Base-by-base conservation (phyloP, 805 yeast species). In the Geotrichum ghanense region DNA sequence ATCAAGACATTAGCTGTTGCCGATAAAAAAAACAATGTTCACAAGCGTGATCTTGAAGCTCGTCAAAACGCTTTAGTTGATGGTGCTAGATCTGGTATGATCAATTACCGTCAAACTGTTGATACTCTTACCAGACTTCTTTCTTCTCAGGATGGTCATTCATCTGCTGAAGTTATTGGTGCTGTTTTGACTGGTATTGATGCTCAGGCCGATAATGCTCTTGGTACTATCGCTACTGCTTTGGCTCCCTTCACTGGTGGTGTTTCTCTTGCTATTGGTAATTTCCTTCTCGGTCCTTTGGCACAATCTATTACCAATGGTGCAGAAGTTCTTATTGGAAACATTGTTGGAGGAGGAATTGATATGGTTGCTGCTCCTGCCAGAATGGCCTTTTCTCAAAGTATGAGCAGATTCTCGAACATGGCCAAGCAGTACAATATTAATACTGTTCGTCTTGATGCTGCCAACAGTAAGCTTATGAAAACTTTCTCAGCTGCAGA, bases 251-350 rank as follows among this genome's bases (percentile, higher is more conserved):
- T 54, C n/a, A 58, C 62, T 21, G 50, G 50, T 10, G 63, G 65
- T 20, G 35, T 53, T 21, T 46, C 60, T 14, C 51, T 53, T 35
- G 53, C 47, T 14, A 50, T 58, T 14, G 56, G 44, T 24, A 44
- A 35, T 20, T 19, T 40, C 41, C 44, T 52, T 37, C 45, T 53
- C 21, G 64, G 64, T 25, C 64, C 65, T 21, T 50, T 54, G 43
- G 59, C 59, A 31, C 65, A 62, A 52, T 53, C 62, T 4, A 39
- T 58, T 21, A 60, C 65, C 31, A 50, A 55, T 24, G 64, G 67
- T 23, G 63, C 60, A 17, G 64, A 60, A 47, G 63, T 60, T 16
- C 45, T 61, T 17, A 43, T 58, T 26, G 55, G 59, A 1, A 55
- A 53, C 44, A 35, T 47, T 21, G 48, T 40, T 7, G 55, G 55